Evolutionary conservation across 192 early-diverging fungal genomes (phyloP), one percentile per base, ranked within the genome.

Genomic region (Backusella westeae): DNA sequence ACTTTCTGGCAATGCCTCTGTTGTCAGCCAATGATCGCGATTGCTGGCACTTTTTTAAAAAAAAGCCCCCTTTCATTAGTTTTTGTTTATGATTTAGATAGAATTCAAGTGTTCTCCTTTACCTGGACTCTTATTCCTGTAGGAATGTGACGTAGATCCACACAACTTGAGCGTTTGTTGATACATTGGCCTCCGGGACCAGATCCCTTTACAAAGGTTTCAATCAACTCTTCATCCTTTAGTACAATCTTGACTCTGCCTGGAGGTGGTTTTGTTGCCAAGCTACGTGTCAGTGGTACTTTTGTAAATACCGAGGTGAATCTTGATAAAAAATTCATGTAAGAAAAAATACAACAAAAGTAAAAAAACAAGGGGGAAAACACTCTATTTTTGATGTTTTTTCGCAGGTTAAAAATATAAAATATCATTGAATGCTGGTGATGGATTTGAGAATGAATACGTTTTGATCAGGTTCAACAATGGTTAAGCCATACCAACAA

Each of bases 141-240:
- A 15, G 93, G 92, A 35, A 85, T 84, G 84, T 95, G 93, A 49
- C 84, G 79, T 7, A 95, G 81, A 72, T 93, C 90, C 2, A 93
- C 92, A 70, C 93, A 93, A 67, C 85, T 91, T 67, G 87, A 90
- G 6, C 91, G 90, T 72, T 93, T 94, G 83, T 94, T 94, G 49
- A 94, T 87, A 76, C 92, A 92, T 76, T 94, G 93, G 0, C 93
- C 93, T 38, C 93, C 93, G 67, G 91, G 91, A 23, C 93, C 93
- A 63, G 91, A 90, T 6, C 93, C 93, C 17, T 90, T 91, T 46
- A 93, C 87, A 78, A 93, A 92, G 10, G 86, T 89, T 72, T 94
- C 93, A 36, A 89, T 85, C n/a, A 94, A 83, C 44, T 94, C 92
- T 2, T 87, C 81, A 21, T 91, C 91, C 52, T 87, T 78, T 7